Evolutionary conservation across 768 basidiomycete genomes (phyloP).

Genomic region (Russula compacta): DNA sequence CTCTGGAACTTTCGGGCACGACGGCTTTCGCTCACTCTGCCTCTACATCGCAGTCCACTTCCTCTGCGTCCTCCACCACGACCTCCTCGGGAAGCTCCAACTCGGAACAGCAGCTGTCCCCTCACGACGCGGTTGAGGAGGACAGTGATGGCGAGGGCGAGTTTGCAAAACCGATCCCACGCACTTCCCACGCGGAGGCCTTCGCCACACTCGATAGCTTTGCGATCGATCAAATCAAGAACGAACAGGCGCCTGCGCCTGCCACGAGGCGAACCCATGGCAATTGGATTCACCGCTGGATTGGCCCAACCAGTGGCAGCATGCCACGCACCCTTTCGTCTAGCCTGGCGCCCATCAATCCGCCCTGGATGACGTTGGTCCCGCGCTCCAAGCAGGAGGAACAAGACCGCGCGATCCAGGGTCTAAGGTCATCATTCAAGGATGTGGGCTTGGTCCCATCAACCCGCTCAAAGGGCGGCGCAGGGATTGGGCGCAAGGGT

Average conservation of each 20-base stretch:
- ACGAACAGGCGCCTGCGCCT: background rate
- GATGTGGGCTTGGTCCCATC: conserved; percentile 71
- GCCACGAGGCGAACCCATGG: conserved; percentile 2
- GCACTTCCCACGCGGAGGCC: conserved; percentile 31
- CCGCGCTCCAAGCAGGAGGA: conserved; percentile 59
- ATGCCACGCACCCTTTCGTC: conserved; percentile 18
- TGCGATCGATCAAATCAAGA: conserved; percentile 23
- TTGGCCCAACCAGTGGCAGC: conserved; percentile 15
- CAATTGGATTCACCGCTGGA: conserved; percentile 11
- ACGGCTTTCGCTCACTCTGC: conserved; percentile 3
- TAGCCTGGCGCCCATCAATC: conserved; percentile 28
- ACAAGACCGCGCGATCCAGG: conserved; percentile 56
- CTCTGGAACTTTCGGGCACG: conserved; percentile 10
- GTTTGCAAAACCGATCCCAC: conserved; percentile 20
- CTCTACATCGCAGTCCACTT: background rate
- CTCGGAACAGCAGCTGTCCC: conserved; percentile 4
- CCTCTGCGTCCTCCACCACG: background rate
- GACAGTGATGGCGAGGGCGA: conserved; percentile 22
- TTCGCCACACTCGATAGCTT: conserved; percentile 28
- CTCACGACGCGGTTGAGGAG: conserved; percentile 10
- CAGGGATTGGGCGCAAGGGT: conserved; percentile 21
- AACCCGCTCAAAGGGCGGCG: conserved; percentile 20
- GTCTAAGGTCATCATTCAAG: conserved; percentile 66
- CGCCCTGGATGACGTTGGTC: conserved; percentile 59
- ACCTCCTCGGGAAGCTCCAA: background rate